Conservation (phyloP, 2,329 filamentous ascomycete species). For the Calonectria honghensis region DNA sequence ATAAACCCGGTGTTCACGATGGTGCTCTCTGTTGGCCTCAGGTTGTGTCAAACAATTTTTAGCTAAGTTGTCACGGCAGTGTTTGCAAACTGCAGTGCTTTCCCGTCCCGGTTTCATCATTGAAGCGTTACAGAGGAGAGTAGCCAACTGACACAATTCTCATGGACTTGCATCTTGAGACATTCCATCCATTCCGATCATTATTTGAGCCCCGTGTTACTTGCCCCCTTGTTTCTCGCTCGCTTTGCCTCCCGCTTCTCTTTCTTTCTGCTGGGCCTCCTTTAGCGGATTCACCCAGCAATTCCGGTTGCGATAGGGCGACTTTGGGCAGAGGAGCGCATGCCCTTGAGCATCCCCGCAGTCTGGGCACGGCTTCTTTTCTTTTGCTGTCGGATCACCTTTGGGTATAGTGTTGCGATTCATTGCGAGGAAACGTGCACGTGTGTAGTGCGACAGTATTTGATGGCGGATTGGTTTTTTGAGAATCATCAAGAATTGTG, state of each 20-base stretch:
- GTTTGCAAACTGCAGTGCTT: background rate
- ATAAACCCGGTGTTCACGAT: background rate
- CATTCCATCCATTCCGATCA: background rate
- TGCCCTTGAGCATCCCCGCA: conserved; percentile 26
- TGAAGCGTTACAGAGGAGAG: background rate
- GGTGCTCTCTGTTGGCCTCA: background rate
- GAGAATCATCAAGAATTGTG: background rate
- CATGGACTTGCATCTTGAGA: too few relatives aligned
- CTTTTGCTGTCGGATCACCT: background rate
- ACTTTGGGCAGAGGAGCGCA: conserved; percentile 29
- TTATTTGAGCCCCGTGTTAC: background rate
- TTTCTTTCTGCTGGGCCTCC: background rate
- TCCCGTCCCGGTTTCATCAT: background rate
- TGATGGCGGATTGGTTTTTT: background rate
- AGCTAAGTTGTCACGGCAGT: background rate
- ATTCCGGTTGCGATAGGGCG: conserved; percentile 31
- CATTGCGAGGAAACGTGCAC: conserved; percentile 18
- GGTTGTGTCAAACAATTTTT: background rate
- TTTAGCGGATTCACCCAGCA: conserved; percentile 28
- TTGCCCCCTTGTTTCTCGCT: background rate
- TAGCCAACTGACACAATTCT: background rate
- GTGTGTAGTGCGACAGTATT: background rate
- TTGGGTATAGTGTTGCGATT: background rate
- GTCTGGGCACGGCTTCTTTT: conserved; percentile 23
- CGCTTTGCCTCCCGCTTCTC: background rate